A percentile compares a stretch with the other conserved stretches of the same genome.
phyloP scores from a whole-genome alignment of 2,329 filamentous ascomycete genomes.

The Rhexocercosporidium sp. region DNA sequence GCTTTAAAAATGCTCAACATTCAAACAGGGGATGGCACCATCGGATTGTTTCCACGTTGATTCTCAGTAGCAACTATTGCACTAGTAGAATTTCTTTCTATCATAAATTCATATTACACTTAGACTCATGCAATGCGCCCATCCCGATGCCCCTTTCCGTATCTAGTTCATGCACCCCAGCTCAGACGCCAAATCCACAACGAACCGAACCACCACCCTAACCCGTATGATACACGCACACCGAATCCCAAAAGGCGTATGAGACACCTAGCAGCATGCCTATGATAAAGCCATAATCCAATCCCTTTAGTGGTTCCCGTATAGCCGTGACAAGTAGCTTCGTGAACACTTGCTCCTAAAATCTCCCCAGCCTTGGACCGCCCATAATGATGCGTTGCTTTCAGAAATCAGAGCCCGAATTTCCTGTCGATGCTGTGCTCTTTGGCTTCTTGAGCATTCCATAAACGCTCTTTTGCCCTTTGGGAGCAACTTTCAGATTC shows the following conservation, averaged over 20 bases:
- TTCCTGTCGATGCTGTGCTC: constrained; percentile 17
- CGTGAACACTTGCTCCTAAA: not conserved
- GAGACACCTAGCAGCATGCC: not conserved
- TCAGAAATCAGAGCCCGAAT: constrained; percentile 3
- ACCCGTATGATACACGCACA: constrained; percentile 13
- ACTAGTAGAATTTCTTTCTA: not conserved
- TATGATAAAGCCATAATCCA: too few species aligned
- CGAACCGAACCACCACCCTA: constrained; percentile 20
- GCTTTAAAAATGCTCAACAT: too few species aligned
- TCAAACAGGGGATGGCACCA: too few species aligned
- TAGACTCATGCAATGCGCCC: not conserved
- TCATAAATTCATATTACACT: not conserved
- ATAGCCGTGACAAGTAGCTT: not conserved
- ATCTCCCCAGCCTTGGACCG: not conserved
- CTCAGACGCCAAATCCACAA: constrained; percentile 27
- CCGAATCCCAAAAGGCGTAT: not conserved
- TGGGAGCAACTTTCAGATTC: constrained; percentile 63
- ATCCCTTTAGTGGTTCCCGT: not conserved
- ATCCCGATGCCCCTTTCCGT: constrained; percentile 19
- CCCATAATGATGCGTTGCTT: not conserved
- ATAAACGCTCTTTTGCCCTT: constrained; percentile 69
- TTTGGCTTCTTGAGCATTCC: constrained; percentile 49
- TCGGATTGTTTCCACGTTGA: too few species aligned
- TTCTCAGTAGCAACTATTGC: not conserved
- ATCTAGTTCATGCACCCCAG: constrained; percentile 19